Base-by-base conservation (phyloP, 331 rosid genomes). In the Pyrus hybrid region DNA sequence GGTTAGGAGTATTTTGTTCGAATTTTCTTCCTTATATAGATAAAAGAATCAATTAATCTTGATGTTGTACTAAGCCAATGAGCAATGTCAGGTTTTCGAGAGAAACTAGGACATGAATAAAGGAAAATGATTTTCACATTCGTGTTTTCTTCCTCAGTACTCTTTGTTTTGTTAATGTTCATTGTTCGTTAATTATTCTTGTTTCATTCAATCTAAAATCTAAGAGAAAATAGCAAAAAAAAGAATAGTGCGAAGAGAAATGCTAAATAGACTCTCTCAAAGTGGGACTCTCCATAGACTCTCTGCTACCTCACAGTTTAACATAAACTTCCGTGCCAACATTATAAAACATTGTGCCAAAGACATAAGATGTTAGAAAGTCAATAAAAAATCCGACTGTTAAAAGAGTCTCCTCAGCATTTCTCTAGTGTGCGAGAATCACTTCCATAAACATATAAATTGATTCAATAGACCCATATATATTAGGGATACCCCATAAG, bases 291-390 rank as follows among this genome's bases (percentile, higher is more conserved):
- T 37, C 4, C 45, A 41, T 41, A 41, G 45, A 41, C 4, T 41
- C 13, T 41, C 0, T 41, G 45, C 0, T 41, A 1, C 1, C 45
- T 41, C 4, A 41, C 4, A 41, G 1, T 41, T 41, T 41, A 41
- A 41, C 5, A 4, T 41, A 41, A 41, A 41, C 5, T 41, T 41
- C 0, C 0, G 0, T 41, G 13, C 13, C 1, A 41, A 41, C 13
- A 41, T 41, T 41, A 41, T 41, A 41, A 41, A 41, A 41, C 13
- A 41, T 11, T 41, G 5, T 10, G 13, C 13, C 1, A 41, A 41
- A 41, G 0, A 41, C 13, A 41, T 3, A 0, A 41, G 13, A 1
- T 41, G 1, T 0, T 4, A 41, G 45, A 10, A 0, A 41, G 1
- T 41, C 0, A 0, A 10, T 41, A 41, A 41, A 41, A 2, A 41